phyloP scores from a whole-genome alignment of 2,329 filamentous ascomycete species.

The Diaporthe caulivora region DNA sequence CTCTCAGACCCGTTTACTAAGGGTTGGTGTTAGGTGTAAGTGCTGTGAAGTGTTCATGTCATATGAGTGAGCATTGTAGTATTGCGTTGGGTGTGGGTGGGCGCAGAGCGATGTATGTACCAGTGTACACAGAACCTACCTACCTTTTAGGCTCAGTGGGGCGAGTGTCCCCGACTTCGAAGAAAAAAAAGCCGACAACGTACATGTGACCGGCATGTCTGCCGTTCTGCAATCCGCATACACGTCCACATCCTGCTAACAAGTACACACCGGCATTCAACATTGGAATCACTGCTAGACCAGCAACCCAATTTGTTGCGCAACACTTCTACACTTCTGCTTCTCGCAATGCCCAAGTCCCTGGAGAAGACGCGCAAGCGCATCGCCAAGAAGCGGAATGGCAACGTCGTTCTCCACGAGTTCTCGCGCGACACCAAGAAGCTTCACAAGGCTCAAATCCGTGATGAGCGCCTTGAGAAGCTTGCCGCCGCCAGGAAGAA shows the following conservation, averaged over 20 bases:
- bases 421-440: conserved; percentile 89
- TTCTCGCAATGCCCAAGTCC: conserved; percentile 76
- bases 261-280: neutral
- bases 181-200: neutral
- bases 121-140: no score
- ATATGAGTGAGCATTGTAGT: no score
- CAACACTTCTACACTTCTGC: neutral
- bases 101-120: no score
- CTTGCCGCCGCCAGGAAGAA: conserved; percentile 77
- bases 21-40: no score
- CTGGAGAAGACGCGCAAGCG: conserved; percentile 89
- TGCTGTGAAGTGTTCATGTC: no score
- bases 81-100: no score
- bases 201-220: neutral
- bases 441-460: conserved; percentile 80
- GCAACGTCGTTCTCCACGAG: conserved; percentile 82
- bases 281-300: no score
- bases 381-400: conserved; percentile 87
- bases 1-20: no score
- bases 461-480: conserved; percentile 86
- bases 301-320: neutral
- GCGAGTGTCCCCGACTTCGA: no score
- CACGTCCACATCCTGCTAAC: neutral
- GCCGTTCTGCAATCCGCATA: neutral
- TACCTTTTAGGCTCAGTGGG: neutral